Base-by-base conservation (phyloP, 2,329 filamentous ascomycete species). In the Aaosphaeria arxii region DNA sequence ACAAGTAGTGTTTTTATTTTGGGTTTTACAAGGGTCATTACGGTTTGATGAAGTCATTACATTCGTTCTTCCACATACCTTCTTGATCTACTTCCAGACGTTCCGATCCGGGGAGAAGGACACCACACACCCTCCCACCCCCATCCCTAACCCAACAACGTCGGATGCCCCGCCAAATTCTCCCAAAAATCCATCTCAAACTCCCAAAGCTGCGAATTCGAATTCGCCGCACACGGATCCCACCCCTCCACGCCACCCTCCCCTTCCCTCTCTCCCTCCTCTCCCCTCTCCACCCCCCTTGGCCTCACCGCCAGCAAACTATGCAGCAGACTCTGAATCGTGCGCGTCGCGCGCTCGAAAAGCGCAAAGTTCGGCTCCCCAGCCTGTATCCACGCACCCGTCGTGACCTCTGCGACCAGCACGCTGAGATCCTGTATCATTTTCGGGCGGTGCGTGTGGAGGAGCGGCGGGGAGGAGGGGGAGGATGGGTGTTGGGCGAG, bases 371-470 rank as follows among this genome's bases (percentile, higher is more conserved):
- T 41, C 24, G 39, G 39, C 7, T 41, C 39, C 9, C 24, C 24
- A 31, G 11, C 9, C 6, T 36, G 30, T n/a, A 28, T 36, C 7
- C 28, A 24, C 9, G 60, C 61, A 17, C 65, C 67, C 6, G 54
- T 58, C 13, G 67, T 56, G 4, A 67, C 50, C 38, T 69, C 61
- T 7, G 59, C 65, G 1, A 68, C 66, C 2, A 70, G 46, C 5
- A 69, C 59, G 24, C 56, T 59, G 2, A 70, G 50, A 30, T 66
- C 55, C 43, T 66, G 64, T 1, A 69, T 51, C n/a, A 61, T 53
- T 59, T 11, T 57, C 44, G 36, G 40, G 17, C 17, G 17, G 17
- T 24, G 17, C 38, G 30, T 13, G 47, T 29, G 41, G 42, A 43
- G 28, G 33, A 11, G 9, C 9, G 17, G 9, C 9, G 17, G 17